These are phyloP conservation scores for Myrica gale DNA, from an alignment of 306 rosid species.

Conservation along the genomic window DNA sequence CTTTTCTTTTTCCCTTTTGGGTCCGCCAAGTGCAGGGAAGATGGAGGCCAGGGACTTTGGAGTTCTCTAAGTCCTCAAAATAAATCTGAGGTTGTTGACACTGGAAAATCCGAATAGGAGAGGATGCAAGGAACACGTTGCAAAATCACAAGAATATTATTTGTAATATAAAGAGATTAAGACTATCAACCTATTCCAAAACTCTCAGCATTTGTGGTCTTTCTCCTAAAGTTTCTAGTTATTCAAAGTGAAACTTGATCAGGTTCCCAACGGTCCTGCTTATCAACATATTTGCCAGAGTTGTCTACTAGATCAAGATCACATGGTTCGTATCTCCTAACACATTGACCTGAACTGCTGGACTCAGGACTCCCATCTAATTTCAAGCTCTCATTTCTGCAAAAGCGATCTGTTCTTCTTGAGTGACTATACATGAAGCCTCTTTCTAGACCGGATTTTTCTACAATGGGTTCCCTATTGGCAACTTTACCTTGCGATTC, in stretches of 20 bases:
- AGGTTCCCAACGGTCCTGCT: conserved; percentile 32
- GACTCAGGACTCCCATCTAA: conserved; percentile 18
- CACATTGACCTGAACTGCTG: conserved; percentile 14
- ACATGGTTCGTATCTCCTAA: not conserved
- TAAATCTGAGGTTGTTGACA: too few species aligned
- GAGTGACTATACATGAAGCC: not conserved
- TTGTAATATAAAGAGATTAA: not conserved
- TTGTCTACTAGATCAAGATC: not conserved
- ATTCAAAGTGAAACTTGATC: too few species aligned
- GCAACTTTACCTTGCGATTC: not conserved
- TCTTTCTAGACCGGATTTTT: not conserved
- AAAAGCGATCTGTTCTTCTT: not conserved
- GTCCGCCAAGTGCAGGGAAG: not conserved
- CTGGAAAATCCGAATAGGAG: not conserved
- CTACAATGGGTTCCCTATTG: not conserved
- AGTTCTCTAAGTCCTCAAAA: not conserved
- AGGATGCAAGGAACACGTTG: not conserved
- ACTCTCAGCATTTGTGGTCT: too few species aligned
- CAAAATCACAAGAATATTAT: not conserved
- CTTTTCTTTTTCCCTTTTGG: too few species aligned
- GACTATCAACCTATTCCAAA: too few species aligned
- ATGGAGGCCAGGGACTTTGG: not conserved
- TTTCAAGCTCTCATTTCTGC: conserved; percentile 16
- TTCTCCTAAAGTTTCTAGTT: too few species aligned
- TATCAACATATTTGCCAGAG: not conserved